Evolutionary conservation across 1,139 yeast species (phyloP).

Genomic region (Kodamaea fungicola): DNA sequence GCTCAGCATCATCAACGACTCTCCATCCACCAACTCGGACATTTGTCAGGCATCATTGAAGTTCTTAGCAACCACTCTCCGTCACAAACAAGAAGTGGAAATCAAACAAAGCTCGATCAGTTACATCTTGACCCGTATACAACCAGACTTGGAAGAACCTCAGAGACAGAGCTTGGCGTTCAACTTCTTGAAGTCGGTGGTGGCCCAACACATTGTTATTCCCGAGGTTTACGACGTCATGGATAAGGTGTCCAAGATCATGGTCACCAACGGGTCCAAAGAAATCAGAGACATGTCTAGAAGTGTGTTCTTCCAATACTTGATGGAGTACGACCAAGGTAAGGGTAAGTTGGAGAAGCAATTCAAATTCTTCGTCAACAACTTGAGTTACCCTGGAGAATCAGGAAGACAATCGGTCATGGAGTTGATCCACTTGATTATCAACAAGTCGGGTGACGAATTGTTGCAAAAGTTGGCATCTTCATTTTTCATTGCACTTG

Average conservation of each 20-base stretch:
- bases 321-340: slow-evolving; percentile 95
- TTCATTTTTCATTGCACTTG: slow-evolving; percentile 79
- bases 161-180: slow-evolving; percentile 86
- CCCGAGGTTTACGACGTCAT: slow-evolving; percentile 90
- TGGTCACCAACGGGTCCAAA: slow-evolving; percentile 86
- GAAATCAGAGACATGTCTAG: slow-evolving; percentile 86
- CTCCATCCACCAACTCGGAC: slow-evolving; percentile 76
- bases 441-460: slow-evolving; percentile 63
- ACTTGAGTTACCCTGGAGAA: slow-evolving; percentile 80
- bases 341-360: slow-evolving; percentile 81
- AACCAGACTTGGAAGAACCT: slow-evolving; percentile 91
- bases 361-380: slow-evolving; percentile 76
- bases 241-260: slow-evolving; percentile 75
- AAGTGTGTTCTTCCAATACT: slow-evolving; percentile 76
- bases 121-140: slow-evolving; percentile 69
- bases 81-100: slow-evolving; percentile 62
- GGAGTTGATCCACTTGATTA: slow-evolving; percentile 74
- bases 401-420: slow-evolving; percentile 87
- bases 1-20: slow-evolving; percentile 64
- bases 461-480: slow-evolving; percentile 60
- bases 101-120: slow-evolving; percentile 73
- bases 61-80: slow-evolving; percentile 68
- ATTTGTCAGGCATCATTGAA: slow-evolving; percentile 80
- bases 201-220: slow-evolving; percentile 67
- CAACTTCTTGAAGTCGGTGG: slow-evolving; percentile 72